Conservation (phyloP, 139 green algal species). For the Gonium pectorale region DNA sequence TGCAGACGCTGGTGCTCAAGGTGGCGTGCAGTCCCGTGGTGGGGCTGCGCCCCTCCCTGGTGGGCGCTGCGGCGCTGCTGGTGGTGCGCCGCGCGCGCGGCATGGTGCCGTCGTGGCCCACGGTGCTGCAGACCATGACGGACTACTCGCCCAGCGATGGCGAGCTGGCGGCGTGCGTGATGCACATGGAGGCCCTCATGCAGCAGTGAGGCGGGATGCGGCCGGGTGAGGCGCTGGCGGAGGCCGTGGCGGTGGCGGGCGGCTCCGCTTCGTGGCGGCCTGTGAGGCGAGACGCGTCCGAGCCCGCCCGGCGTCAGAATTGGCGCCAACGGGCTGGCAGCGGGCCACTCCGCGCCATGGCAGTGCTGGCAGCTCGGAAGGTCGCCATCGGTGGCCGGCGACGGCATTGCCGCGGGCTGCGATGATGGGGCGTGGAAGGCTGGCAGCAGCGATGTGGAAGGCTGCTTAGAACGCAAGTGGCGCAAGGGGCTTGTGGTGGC, state of each 20-base stretch:
- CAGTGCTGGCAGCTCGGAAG: too few relatives aligned
- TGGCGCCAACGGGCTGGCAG: too few relatives aligned
- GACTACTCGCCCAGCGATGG: slow-evolving; percentile 36
- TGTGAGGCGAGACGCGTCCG: too few relatives aligned
- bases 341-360: too few relatives aligned
- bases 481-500: too few relatives aligned
- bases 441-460: too few relatives aligned
- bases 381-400: too few relatives aligned
- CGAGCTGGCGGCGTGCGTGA: slow-evolving; percentile 50
- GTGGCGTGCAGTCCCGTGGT: slow-evolving; percentile 47
- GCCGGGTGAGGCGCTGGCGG: neutral
- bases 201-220: slow-evolving; percentile 16
- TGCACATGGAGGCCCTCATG: slow-evolving; percentile 52
- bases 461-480: too few relatives aligned
- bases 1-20: slow-evolving; percentile 51
- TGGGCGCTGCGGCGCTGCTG: slow-evolving; percentile 58
- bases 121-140: slow-evolving; percentile 63
- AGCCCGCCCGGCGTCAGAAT: too few relatives aligned
- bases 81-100: slow-evolving; percentile 58
- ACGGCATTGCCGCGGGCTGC: too few relatives aligned
- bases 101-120: slow-evolving; percentile 70
- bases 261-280: too few relatives aligned
- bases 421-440: too few relatives aligned
- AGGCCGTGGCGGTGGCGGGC: neutral
- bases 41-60: slow-evolving; percentile 45